Conservation (phyloP, 1,139 yeast genomes). For the Taphrina pruni region DNA sequence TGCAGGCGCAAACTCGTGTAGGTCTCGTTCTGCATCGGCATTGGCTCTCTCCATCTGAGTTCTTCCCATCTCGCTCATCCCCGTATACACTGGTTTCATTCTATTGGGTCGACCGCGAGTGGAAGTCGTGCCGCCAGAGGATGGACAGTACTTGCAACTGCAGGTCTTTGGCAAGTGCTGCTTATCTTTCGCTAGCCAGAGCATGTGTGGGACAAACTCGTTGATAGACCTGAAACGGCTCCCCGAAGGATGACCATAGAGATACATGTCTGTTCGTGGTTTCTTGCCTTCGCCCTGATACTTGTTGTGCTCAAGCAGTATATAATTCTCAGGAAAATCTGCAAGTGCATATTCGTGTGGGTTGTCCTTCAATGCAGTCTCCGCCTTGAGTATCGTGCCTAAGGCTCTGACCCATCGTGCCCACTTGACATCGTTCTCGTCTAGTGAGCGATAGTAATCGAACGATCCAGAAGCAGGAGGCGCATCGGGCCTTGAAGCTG, state of each 20-base stretch:
- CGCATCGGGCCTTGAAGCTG: neutral
- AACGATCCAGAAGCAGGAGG: neutral
- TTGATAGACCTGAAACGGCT: constrained; percentile 42
- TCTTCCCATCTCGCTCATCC: constrained; percentile 10
- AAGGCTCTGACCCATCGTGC: constrained; percentile 9
- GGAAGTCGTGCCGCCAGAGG: neutral
- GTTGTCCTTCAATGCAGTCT: constrained; percentile 2
- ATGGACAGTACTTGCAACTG: constrained; percentile 12
- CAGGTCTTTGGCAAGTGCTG: constrained; percentile 13
- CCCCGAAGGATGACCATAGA: constrained; percentile 47
- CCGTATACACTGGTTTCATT: neutral
- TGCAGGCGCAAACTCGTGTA: constrained; percentile 14
- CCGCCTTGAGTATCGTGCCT: neutral
- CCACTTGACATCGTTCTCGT: constrained; percentile 1
- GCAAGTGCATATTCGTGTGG: constrained; percentile 11
- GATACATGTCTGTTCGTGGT: constrained; percentile 40
- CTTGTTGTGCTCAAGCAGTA: constrained; percentile 34
- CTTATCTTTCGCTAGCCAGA: constrained; percentile 41
- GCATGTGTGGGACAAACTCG: constrained; percentile 44
- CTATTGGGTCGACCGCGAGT: neutral
- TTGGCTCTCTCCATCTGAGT: constrained; percentile 4
- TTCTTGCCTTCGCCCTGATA: constrained; percentile 9
- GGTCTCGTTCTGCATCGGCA: constrained; percentile 2
- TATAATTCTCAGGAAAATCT: constrained; percentile 40
- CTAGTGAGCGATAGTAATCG: constrained; percentile 1